Evolutionary conservation across 2,329 filamentous ascomycete genomes (phyloP).

Genomic region (Fusarium luffae): DNA sequence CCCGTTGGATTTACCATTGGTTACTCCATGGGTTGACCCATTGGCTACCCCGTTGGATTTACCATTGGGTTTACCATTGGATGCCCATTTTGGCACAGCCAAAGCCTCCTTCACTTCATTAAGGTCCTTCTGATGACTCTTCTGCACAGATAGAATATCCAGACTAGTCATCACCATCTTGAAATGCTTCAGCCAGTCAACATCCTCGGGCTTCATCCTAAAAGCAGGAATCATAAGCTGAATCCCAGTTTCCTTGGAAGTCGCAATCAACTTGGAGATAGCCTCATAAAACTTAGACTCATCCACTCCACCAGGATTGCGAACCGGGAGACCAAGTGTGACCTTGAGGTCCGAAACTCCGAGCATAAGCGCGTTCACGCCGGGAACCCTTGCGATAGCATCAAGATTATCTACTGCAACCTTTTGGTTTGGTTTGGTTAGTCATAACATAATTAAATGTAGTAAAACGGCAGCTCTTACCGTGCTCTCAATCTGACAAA

Average conservation of each 20-base stretch:
- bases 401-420: neutral
- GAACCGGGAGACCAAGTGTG: neutral
- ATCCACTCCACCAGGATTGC: neutral
- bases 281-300: neutral
- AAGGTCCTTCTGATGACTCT: neutral
- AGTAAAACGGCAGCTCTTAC: neutral
- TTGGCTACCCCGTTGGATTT: neutral
- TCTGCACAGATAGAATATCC: neutral
- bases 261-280: neutral
- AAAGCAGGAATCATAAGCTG: conserved; percentile 8
- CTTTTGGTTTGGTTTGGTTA: neutral
- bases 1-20: neutral
- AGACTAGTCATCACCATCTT: conserved; percentile 5
- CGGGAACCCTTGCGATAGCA: neutral
- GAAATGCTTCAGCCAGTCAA: neutral
- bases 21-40: neutral
- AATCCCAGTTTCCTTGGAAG: neutral
- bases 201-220: neutral
- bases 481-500: conserved; percentile 3
- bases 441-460: neutral
- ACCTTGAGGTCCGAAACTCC: neutral
- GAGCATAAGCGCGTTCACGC: conserved; percentile 1
- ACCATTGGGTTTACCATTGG: neutral
- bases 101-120: neutral
- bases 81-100: neutral